Evolutionary conservation across 2,329 filamentous ascomycete species (phyloP).

Genomic region (Huntiella abstrusa): DNA sequence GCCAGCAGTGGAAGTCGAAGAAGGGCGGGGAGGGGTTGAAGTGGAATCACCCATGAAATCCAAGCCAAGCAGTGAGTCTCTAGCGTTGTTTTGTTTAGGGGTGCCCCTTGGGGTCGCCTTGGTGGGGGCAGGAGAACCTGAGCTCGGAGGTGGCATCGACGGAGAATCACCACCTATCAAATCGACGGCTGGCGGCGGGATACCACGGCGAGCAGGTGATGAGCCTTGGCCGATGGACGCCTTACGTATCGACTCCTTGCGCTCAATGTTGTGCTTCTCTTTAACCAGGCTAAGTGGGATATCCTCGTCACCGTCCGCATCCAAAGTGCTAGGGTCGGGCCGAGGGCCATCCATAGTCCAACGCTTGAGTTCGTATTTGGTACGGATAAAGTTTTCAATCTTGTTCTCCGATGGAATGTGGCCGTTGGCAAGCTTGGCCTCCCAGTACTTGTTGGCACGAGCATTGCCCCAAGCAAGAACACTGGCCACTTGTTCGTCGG

Average conservation of each 20-base stretch:
- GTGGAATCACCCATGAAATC: slow-evolving; percentile 73
- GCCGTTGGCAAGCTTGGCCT: slow-evolving; percentile 75
- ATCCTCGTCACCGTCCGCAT: slow-evolving; percentile 64
- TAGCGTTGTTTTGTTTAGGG: slow-evolving; percentile 50
- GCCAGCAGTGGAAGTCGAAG: slow-evolving; percentile 54
- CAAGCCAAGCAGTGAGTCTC: slow-evolving; percentile 76
- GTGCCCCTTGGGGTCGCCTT: slow-evolving; percentile 25
- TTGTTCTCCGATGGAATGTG: slow-evolving; percentile 92
- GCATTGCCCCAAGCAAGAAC: slow-evolving; percentile 91
- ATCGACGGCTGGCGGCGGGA: slow-evolving; percentile 35
- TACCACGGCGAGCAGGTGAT: slow-evolving; percentile 15
- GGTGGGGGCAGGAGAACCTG: slow-evolving; percentile 24
- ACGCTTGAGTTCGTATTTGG: slow-evolving; percentile 95
- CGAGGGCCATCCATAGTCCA: slow-evolving; percentile 98
- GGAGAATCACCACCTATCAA: slow-evolving; percentile 65
- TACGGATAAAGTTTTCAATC: slow-evolving; percentile 98
- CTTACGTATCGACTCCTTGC: slow-evolving; percentile 42
- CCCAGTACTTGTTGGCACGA: slow-evolving; percentile 97
- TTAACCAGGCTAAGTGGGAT: slow-evolving; percentile 44
- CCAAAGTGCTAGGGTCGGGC: slow-evolving; percentile 77
- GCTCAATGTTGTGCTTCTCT: slow-evolving; percentile 45
- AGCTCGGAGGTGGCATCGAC: slow-evolving; percentile 29
- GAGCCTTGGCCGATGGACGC: slow-evolving; percentile 29
- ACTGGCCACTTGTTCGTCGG: slow-evolving; percentile 89
- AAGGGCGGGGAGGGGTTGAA: slow-evolving; percentile 46